These are phyloP conservation scores for Geotrichum phurueaensis DNA, from an alignment of 1,139 yeast species.

Conservation along the genomic window DNA sequence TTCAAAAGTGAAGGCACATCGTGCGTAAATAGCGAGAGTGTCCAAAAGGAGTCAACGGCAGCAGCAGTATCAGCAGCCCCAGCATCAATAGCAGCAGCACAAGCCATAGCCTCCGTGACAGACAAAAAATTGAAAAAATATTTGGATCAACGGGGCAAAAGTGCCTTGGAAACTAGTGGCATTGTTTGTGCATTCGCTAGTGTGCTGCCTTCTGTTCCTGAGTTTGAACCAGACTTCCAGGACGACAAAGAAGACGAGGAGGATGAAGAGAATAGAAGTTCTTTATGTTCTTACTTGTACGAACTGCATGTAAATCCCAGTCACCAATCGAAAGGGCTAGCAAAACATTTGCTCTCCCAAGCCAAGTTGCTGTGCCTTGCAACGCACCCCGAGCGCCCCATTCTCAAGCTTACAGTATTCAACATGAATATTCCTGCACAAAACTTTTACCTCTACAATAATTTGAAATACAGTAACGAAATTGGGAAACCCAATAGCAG, in stretches of 20 bases:
- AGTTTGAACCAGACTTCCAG: conserved; percentile 4
- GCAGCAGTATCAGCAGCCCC: neutral
- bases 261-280: conserved; percentile 14
- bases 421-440: conserved; percentile 27
- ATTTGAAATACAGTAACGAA: conserved; percentile 19
- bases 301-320: conserved; percentile 46
- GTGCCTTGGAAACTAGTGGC: neutral
- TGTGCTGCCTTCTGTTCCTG: conserved; percentile 36
- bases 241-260: conserved; percentile 18
- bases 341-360: conserved; percentile 36
- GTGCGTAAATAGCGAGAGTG: conserved; percentile 26
- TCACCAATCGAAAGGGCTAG: conserved; percentile 37
- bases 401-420: conserved; percentile 29
- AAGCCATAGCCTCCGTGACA: neutral
- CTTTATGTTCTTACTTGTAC: conserved; percentile 46
- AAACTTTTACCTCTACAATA: conserved; percentile 25
- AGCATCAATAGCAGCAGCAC: neutral
- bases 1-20: neutral
- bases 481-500: neutral
- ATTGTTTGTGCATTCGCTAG: conserved; percentile 43
- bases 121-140: conserved; percentile 2
- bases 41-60: neutral
- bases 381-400: conserved; percentile 6
- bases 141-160: conserved; percentile 1
- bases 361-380: conserved; percentile 17